Percentiles rank a stretch among this genome's conserved stretches.
Evolutionary conservation across 768 basidiomycete genomes (phyloP).

Genomic region (Mycena galericulata): DNA sequence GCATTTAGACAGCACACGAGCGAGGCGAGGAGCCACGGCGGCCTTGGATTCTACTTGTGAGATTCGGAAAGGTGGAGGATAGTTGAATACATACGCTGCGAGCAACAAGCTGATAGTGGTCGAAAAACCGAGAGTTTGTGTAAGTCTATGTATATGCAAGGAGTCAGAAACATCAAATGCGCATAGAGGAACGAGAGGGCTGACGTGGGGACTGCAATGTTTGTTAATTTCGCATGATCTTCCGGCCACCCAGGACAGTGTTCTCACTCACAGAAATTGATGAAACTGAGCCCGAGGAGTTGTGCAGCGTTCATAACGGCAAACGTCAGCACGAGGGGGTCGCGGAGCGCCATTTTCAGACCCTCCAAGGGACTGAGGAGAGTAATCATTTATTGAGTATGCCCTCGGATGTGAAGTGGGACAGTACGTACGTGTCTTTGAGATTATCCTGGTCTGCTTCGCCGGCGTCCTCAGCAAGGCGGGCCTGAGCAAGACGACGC

Average conservation of each 20-base stretch:
- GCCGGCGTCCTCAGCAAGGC: conserved; percentile 75
- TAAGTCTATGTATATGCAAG: conserved; percentile 51
- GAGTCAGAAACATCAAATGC: neutral
- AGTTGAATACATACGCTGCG: conserved; percentile 60
- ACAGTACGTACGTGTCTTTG: conserved; percentile 70
- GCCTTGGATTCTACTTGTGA: conserved; percentile 51
- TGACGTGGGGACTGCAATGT: conserved; percentile 54
- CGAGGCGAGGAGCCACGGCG: conserved; percentile 72
- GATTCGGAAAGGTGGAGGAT: neutral
- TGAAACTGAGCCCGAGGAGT: conserved; percentile 67
- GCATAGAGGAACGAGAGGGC: conserved; percentile 16
- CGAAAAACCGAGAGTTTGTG: conserved; percentile 69
- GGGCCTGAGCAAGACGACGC: conserved; percentile 70
- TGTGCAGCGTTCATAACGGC: conserved; percentile 63
- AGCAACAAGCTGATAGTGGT: conserved; percentile 71
- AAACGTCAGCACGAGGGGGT: conserved; percentile 66
- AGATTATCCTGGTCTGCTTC: conserved; percentile 73
- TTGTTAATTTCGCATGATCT: no score
- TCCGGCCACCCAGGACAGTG: no score
- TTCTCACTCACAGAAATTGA: conserved; percentile 64
- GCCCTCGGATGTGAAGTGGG: no score
- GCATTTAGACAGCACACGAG: conserved; percentile 63
- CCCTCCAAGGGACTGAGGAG: conserved; percentile 59
- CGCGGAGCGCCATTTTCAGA: conserved; percentile 66
- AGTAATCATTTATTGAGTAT: neutral